Conservation (phyloP, 305 asterid species). For the Fraxinus paxiana region DNA sequence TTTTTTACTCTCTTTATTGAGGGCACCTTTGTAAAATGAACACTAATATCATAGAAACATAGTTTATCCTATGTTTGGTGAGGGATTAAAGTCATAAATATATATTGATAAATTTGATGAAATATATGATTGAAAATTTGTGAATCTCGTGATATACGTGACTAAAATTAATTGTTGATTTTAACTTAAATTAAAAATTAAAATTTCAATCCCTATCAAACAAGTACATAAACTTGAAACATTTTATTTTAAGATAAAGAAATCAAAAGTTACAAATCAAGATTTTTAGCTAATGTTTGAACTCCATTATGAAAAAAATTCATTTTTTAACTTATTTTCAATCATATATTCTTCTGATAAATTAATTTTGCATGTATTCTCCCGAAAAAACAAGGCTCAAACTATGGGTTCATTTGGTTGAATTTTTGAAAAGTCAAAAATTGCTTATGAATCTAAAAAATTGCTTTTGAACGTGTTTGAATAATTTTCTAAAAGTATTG, state of each 20-base stretch:
- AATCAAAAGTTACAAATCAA: background rate
- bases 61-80: background rate
- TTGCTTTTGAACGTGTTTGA: background rate
- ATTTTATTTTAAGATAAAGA: background rate
- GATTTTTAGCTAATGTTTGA: background rate
- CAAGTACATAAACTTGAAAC: background rate
- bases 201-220: background rate
- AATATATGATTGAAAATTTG: no score
- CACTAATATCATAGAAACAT: background rate
- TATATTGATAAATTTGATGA: background rate
- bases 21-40: background rate
- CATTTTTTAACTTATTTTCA: no score
- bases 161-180: no score
- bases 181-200: no score
- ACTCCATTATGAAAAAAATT: background rate
- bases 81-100: background rate
- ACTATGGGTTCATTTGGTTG: background rate
- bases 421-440: background rate
- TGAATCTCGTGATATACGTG: no score
- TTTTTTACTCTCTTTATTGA: background rate
- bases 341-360: no score
- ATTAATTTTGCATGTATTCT: no score
- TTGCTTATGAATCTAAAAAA: background rate
- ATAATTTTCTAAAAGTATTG: no score
- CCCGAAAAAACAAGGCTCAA: background rate